phyloP scores from a whole-genome alignment of 2,329 filamentous ascomycete genomes.

The Hymenoscyphus occultus region DNA sequence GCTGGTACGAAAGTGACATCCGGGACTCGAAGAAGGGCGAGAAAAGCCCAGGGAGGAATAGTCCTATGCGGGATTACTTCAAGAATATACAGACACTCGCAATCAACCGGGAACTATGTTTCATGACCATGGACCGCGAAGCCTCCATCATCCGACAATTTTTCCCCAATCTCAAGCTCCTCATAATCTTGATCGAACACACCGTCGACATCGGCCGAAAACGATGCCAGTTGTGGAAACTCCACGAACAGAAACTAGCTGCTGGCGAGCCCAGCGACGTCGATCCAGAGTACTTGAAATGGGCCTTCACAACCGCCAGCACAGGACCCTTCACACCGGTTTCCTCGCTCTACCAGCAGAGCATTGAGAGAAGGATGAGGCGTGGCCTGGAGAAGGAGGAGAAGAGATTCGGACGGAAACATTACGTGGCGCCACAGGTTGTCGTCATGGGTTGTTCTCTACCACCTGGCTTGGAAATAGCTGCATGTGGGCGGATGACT shows the following conservation, averaged over 20 bases:
- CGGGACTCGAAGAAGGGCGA: neutral
- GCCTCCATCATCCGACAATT: conserved; percentile 3
- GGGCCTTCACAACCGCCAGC: conserved; percentile 14
- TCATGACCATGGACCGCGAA: conserved; percentile 11
- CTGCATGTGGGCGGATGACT: conserved; percentile 12
- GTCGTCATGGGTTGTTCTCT: conserved; percentile 13
- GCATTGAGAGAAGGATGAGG: conserved; percentile 7
- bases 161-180: conserved; percentile 16
- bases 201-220: conserved; percentile 5
- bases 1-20: conserved; percentile 12
- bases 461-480: conserved; percentile 11
- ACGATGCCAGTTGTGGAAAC: conserved; percentile 4
- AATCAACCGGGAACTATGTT: conserved; percentile 13
- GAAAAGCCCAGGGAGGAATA: conserved; percentile 1
- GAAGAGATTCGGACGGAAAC: neutral
- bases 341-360: conserved; percentile 1
- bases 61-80: conserved; percentile 14
- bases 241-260: neutral
- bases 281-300: conserved; percentile 2
- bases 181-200: conserved; percentile 16
- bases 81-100: conserved; percentile 11
- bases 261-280: conserved; percentile 2
- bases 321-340: conserved; percentile 15
- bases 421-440: conserved; percentile 13
- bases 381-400: conserved; percentile 6